These are phyloP conservation scores for Sugiyamaella novakii DNA, from an alignment of 1,139 yeast species.

Conservation along the genomic window DNA sequence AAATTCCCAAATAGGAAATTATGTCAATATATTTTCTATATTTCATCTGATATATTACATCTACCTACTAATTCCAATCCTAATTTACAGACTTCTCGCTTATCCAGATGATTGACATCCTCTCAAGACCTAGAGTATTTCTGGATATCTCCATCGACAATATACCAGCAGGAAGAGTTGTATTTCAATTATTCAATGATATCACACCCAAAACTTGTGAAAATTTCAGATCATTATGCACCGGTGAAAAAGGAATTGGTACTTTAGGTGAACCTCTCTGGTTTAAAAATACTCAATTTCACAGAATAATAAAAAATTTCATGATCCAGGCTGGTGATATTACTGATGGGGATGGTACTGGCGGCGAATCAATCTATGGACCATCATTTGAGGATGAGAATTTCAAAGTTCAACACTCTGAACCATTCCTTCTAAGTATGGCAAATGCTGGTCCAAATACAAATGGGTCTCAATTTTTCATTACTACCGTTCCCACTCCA, in stretches of 20 bases:
- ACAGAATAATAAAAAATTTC: constrained; percentile 74
- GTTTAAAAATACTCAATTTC: constrained; percentile 83
- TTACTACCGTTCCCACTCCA: constrained; percentile 78
- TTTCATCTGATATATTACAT: too few relatives aligned
- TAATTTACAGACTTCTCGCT: too few relatives aligned
- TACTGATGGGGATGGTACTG: constrained; percentile 85
- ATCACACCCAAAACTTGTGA: constrained; percentile 92
- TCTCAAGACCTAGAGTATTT: constrained; percentile 56
- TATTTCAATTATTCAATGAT: constrained; percentile 74
- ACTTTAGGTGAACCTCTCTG: constrained; percentile 62
- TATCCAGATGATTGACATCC: too few relatives aligned
- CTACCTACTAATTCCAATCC: too few relatives aligned
- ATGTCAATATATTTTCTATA: too few relatives aligned
- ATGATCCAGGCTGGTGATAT: constrained; percentile 80
- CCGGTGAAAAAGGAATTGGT: constrained; percentile 83
- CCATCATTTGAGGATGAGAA: constrained; percentile 95
- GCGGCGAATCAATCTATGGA: constrained; percentile 94
- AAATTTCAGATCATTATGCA: constrained; percentile 85
- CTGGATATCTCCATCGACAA: constrained; percentile 75
- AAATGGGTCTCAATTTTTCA: constrained; percentile 93
- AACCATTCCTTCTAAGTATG: constrained; percentile 90
- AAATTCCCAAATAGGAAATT: too few relatives aligned
- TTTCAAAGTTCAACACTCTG: constrained; percentile 72
- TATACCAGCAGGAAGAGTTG: constrained; percentile 67
- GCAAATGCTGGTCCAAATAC: constrained; percentile 96